Evolutionary conservation across 768 basidiomycete species (phyloP).

Genomic region (Termitomyces sp.): DNA sequence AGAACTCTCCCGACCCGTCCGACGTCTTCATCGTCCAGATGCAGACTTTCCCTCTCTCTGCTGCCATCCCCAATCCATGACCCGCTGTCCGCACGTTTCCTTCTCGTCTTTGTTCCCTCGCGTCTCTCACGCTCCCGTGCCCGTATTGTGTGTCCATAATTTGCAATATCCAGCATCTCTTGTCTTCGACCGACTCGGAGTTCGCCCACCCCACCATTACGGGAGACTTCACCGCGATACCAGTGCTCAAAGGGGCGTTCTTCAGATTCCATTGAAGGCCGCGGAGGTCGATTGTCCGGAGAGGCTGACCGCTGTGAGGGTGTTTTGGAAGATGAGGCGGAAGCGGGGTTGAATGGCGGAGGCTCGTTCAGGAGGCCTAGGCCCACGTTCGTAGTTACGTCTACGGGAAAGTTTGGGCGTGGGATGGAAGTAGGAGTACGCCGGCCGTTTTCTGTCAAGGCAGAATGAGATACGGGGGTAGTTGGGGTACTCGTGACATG

Average conservation of each 20-base stretch:
- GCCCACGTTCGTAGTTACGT: conserved; percentile 11
- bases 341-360: conserved; percentile 48
- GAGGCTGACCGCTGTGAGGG: conserved; percentile 24
- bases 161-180: conserved; percentile 88
- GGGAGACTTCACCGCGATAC: conserved; percentile 83
- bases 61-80: conserved; percentile 38
- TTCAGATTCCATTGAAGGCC: conserved; percentile 69
- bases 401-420: not conserved
- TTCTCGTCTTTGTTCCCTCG: conserved; percentile 22
- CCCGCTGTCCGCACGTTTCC: conserved; percentile 65
- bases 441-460: conserved; percentile 1
- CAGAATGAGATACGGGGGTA: conserved; percentile 3
- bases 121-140: conserved; percentile 15
- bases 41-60: conserved; percentile 58
- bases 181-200: conserved; percentile 64
- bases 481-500: conserved; percentile 11
- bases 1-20: conserved; percentile 49
- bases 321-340: conserved; percentile 41
- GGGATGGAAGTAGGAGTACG: conserved; percentile 2
- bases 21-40: conserved; percentile 56
- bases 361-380: conserved; percentile 58
- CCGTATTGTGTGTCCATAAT: conserved; percentile 64
- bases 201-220: conserved; percentile 88
- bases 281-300: conserved; percentile 34
- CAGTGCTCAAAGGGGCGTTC: conserved; percentile 85